Percentiles rank a stretch among this genome's conserved stretches.
phyloP scores from a whole-genome alignment of 306 rosid species.

The Oemleria cerasiformis region DNA sequence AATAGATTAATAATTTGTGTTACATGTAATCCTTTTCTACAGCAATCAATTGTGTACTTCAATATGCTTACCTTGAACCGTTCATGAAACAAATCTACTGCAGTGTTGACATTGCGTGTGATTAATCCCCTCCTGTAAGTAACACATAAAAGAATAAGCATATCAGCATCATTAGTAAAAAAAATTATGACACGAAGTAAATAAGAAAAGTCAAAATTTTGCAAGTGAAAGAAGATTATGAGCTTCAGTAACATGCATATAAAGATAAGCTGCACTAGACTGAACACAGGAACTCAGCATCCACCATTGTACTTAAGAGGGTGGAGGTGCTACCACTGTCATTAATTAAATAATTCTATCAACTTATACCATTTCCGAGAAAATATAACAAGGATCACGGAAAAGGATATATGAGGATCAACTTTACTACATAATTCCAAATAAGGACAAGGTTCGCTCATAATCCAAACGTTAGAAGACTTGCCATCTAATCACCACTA shows the following conservation, averaged over 20 bases:
- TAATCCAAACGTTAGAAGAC: background rate
- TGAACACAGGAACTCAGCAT: background rate
- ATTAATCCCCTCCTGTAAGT: constrained; percentile 79
- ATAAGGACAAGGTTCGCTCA: background rate
- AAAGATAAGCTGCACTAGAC: too few relatives aligned
- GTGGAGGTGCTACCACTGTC: background rate
- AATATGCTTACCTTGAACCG: constrained; percentile 69
- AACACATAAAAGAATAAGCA: constrained; percentile 7
- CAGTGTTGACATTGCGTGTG: constrained; percentile 68
- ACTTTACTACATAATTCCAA: background rate
- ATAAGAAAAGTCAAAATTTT: constrained; percentile 5
- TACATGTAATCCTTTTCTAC: constrained; percentile 1
- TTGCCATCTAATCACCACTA: background rate
- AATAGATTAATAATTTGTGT: background rate
- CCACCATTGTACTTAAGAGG: background rate
- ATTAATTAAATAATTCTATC: background rate
- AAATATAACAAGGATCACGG: background rate
- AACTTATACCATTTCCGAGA: background rate
- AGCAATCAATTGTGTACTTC: constrained; percentile 4
- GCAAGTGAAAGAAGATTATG: background rate
- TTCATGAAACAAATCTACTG: constrained; percentile 78
- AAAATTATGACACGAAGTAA: background rate
- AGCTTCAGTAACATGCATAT: background rate
- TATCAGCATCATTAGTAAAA: background rate
- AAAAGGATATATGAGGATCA: background rate